Conservation (phyloP, 441 rosid genomes). For the Erodium moschatum region DNA sequence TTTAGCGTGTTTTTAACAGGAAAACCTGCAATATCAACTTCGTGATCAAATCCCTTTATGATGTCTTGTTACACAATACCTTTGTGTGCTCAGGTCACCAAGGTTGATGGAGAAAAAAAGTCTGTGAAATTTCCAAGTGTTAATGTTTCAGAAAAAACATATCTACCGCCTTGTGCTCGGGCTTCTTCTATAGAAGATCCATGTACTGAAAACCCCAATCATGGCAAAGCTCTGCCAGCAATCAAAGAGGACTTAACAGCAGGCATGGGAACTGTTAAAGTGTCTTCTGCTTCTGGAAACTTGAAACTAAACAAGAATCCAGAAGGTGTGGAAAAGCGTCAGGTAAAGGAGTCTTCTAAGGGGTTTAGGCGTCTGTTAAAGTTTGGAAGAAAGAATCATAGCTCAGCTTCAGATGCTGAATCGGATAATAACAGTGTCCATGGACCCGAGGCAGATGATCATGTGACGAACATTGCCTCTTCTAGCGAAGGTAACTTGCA, state of each 20-base stretch:
- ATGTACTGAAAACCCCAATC: slow-evolving; percentile 43
- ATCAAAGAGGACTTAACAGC: slow-evolving; percentile 30
- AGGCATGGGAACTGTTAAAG: slow-evolving; percentile 38
- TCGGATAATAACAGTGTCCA: slow-evolving; percentile 31
- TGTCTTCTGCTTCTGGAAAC: slow-evolving; percentile 35
- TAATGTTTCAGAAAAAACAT: slow-evolving; percentile 41
- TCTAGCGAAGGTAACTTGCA: slow-evolving; percentile 60
- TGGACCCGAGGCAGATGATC: slow-evolving; percentile 47
- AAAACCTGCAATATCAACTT: no score
- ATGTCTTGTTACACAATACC: slow-evolving; percentile 11
- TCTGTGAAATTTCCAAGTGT: slow-evolving; percentile 32
- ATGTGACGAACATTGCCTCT: slow-evolving; percentile 32
- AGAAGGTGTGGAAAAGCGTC: slow-evolving; percentile 52
- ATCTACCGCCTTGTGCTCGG: slow-evolving; percentile 73
- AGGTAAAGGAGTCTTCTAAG: slow-evolving; percentile 60
- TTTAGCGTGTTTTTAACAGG: no score
- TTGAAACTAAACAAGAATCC: slow-evolving; percentile 51
- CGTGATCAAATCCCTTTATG: no score
- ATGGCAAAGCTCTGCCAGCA: slow-evolving; percentile 50
- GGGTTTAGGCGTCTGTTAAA: slow-evolving; percentile 70
- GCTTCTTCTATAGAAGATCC: slow-evolving; percentile 76
- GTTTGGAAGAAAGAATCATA: slow-evolving; percentile 70
- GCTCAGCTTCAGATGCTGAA: slow-evolving; percentile 47
- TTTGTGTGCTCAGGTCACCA: slow-evolving; percentile 38
- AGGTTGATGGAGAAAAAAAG: slow-evolving; percentile 36